phyloP scores from a whole-genome alignment of 2,329 filamentous ascomycete species.

The Domatiomyces catenatus region DNA sequence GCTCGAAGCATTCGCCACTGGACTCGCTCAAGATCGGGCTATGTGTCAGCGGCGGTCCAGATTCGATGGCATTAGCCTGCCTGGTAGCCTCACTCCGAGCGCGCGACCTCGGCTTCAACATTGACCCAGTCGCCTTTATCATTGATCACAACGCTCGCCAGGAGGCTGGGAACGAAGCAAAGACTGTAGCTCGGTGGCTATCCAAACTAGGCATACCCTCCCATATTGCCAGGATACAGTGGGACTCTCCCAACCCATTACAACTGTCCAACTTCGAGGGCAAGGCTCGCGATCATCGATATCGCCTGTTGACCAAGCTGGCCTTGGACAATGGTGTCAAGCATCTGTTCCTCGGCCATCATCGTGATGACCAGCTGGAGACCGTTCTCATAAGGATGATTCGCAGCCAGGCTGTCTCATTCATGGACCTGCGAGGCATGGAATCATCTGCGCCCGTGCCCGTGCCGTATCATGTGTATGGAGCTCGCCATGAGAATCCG shows the following conservation, averaged over 20 bases:
- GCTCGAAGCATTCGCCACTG: background rate
- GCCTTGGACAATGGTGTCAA: constrained; percentile 39
- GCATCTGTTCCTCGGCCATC: constrained; percentile 66
- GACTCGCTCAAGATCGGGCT: constrained; percentile 25
- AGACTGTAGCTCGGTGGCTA: constrained; percentile 34
- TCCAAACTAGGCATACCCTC: constrained; percentile 27
- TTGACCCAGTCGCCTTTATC: constrained; percentile 38
- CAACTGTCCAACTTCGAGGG: constrained; percentile 57
- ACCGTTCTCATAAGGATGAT: constrained; percentile 65
- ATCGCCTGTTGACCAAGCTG: constrained; percentile 49
- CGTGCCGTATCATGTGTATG: background rate
- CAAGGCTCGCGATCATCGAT: constrained; percentile 57
- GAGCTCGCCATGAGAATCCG: background rate
- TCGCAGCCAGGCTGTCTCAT: constrained; percentile 4
- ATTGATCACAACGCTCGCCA: constrained; percentile 46
- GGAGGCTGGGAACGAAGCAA: constrained; percentile 40
- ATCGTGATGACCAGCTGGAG: constrained; percentile 81
- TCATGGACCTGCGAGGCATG: constrained; percentile 13
- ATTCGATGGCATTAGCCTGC: constrained; percentile 89
- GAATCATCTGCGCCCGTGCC: background rate
- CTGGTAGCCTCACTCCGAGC: constrained; percentile 42
- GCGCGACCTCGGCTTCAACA: constrained; percentile 11
- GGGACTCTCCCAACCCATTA: constrained; percentile 22
- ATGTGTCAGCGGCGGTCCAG: constrained; percentile 81
- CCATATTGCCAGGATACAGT: constrained; percentile 40